phyloP scores from a whole-genome alignment of 495 filamentous ascomycete species.

The Thozetella sp. region DNA sequence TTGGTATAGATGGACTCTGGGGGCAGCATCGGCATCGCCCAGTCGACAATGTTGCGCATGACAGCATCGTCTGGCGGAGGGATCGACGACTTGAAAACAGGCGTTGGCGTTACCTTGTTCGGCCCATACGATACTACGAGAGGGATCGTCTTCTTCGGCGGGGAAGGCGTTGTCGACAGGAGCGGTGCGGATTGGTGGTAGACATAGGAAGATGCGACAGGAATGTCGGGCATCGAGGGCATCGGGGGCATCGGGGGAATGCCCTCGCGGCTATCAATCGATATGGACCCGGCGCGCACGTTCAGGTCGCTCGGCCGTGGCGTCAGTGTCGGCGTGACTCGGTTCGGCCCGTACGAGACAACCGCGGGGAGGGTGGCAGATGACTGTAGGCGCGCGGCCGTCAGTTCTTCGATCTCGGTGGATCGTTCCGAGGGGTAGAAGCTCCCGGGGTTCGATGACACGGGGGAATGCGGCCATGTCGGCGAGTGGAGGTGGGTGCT shows the following conservation, averaged over 20 bases:
- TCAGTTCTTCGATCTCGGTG: slow-evolving; percentile 28
- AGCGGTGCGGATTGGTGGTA: slow-evolving; percentile 20
- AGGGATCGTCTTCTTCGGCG: slow-evolving; percentile 11
- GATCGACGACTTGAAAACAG: slow-evolving; percentile 21
- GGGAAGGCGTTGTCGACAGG: slow-evolving; percentile 4
- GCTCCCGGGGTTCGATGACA: slow-evolving; percentile 9
- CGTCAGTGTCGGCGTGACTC: slow-evolving; percentile 29
- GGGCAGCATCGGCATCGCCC: background rate
- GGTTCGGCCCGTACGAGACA: slow-evolving; percentile 33
- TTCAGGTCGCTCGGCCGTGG: slow-evolving; percentile 19
- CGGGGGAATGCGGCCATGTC: slow-evolving; percentile 18
- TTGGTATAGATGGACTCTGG: background rate
- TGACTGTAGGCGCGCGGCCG: slow-evolving; percentile 27
- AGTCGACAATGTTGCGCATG: slow-evolving; percentile 9
- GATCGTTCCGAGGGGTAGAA: slow-evolving; percentile 6
- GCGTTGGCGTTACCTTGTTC: slow-evolving; percentile 30
- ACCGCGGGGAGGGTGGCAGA: slow-evolving; percentile 15
- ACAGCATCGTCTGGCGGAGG: slow-evolving; percentile 26
- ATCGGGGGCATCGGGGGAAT: slow-evolving; percentile 17
- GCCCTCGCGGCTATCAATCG: slow-evolving; percentile 16
- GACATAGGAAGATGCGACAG: background rate
- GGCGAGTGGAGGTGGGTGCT: slow-evolving; percentile 20
- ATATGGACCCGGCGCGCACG: slow-evolving; percentile 12
- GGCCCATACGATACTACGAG: slow-evolving; percentile 32
- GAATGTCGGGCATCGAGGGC: slow-evolving; percentile 12